A percentile compares a stretch with the other conserved stretches of the same genome.
Evolutionary conservation across 169 alveolate species (phyloP).

Genomic region (Babesia ovis): DNA sequence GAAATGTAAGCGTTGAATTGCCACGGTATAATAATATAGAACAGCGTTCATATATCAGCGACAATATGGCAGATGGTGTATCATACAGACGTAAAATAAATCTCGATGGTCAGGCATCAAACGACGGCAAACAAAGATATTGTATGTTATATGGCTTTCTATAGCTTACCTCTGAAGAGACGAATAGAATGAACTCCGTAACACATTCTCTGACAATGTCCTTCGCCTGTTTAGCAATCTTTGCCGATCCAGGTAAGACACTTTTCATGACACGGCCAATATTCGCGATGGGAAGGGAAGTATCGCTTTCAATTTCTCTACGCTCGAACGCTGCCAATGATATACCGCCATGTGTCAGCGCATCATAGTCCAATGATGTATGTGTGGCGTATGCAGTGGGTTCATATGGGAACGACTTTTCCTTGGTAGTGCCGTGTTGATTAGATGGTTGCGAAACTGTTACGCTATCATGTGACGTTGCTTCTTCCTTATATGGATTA

Average conservation of each 20-base stretch:
- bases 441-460: neutral
- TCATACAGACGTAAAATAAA: too few relatives aligned
- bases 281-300: constrained; percentile 91
- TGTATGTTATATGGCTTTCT: neutral
- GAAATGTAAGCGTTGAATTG: too few relatives aligned
- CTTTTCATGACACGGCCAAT: constrained; percentile 93
- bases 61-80: too few relatives aligned
- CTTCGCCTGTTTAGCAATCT: constrained; percentile 92
- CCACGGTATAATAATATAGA: too few relatives aligned
- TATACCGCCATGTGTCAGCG: constrained; percentile 3
- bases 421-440: neutral
- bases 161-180: constrained; percentile 87
- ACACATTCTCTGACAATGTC: constrained; percentile 94
- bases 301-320: constrained; percentile 7
- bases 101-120: too few relatives aligned
- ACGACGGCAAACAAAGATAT: too few relatives aligned
- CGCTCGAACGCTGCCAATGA: constrained; percentile 30
- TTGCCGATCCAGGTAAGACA: constrained; percentile 89
- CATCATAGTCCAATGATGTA: constrained; percentile 2
- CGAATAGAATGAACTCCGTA: constrained; percentile 91
- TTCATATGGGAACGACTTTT: constrained; percentile 5
- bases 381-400: constrained; percentile 10
- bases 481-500: neutral
- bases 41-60: too few relatives aligned
- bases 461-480: neutral